Evolutionary conservation across 2,329 filamentous ascomycete species (phyloP).

Genomic region (Beauveria sp.): DNA sequence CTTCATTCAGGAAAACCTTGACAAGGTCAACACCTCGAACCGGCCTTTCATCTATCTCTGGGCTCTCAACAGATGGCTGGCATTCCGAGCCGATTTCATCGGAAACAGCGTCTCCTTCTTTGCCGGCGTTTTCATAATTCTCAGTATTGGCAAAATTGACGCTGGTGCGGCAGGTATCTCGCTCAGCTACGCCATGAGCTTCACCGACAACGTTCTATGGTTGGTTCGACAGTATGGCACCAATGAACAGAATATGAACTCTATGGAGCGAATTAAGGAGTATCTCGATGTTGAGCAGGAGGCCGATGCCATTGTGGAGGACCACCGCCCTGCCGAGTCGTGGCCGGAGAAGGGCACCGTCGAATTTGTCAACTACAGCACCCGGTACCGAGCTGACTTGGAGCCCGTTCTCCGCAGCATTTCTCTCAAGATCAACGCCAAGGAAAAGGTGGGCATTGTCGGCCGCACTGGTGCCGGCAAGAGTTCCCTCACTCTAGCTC

Average conservation of each 20-base stretch:
- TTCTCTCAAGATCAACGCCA: constrained; percentile 75
- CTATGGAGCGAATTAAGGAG: constrained; percentile 93
- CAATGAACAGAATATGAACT: constrained; percentile 99
- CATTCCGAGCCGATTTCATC: constrained; percentile 82
- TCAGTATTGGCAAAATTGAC: constrained; percentile 75
- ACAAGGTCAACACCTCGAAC: constrained; percentile 81
- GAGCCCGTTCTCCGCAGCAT: constrained; percentile 79
- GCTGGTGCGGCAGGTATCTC: constrained; percentile 89
- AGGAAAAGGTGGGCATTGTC: constrained; percentile 93
- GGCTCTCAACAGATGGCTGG: constrained; percentile 94
- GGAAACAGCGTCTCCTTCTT: constrained; percentile 92
- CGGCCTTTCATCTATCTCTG: constrained; percentile 94
- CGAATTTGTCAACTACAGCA: constrained; percentile 83
- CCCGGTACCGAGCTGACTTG: constrained; percentile 78
- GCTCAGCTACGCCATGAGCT: constrained; percentile 90
- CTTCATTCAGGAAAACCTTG: constrained; percentile 86
- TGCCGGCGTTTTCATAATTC: constrained; percentile 81
- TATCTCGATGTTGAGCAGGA: constrained; percentile 96
- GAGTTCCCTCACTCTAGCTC: constrained; percentile 83
- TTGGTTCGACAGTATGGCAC: constrained; percentile 87
- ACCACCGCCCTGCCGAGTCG: constrained; percentile 65
- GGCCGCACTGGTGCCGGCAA: constrained; percentile 94
- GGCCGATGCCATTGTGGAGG: constrained; percentile 67
- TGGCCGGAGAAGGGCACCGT: constrained; percentile 85
- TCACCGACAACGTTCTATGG: constrained; percentile 96